Percentiles rank a stretch among this genome's conserved stretches.
Evolutionary conservation across 129 eudicot species (phyloP).

Genomic region (Flaveria bidentis): DNA sequence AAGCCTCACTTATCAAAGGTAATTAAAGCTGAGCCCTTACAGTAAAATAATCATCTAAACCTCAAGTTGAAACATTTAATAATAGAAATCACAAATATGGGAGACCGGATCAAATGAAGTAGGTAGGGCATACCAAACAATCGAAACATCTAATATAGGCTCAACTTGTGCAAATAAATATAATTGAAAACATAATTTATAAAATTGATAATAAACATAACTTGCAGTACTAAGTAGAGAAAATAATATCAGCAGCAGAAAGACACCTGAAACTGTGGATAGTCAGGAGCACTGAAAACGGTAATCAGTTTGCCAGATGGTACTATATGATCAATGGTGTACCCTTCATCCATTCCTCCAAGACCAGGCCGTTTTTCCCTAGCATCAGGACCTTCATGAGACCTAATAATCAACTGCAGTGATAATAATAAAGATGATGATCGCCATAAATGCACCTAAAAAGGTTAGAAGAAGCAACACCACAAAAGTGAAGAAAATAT

Average conservation of each 20-base stretch:
- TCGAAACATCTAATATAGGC: neutral
- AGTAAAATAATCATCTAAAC: neutral
- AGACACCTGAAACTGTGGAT: constrained; percentile 95
- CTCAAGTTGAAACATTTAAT: neutral
- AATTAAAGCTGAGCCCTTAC: neutral
- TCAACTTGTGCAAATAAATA: constrained; percentile 1
- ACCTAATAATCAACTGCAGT: constrained; percentile 79
- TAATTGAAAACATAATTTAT: constrained; percentile 5
- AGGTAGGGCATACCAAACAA: neutral
- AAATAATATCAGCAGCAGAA: constrained; percentile 6
- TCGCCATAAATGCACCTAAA: neutral
- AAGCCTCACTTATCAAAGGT: neutral
- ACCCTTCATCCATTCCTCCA: constrained; percentile 87
- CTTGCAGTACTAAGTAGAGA: constrained; percentile 21
- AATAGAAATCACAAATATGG: neutral
- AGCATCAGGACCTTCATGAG: constrained; percentile 99
- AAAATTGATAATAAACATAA: constrained; percentile 9
- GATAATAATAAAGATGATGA: neutral
- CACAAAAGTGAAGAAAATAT: neutral
- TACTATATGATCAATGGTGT: constrained; percentile 91
- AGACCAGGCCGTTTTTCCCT: constrained; percentile 90
- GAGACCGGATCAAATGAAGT: neutral
- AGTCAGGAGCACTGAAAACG: constrained; percentile 95
- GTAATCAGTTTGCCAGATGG: constrained; percentile 94
- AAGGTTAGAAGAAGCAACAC: neutral